phyloP scores from a whole-genome alignment of 208 protist species.

The Leishmania major region DNA sequence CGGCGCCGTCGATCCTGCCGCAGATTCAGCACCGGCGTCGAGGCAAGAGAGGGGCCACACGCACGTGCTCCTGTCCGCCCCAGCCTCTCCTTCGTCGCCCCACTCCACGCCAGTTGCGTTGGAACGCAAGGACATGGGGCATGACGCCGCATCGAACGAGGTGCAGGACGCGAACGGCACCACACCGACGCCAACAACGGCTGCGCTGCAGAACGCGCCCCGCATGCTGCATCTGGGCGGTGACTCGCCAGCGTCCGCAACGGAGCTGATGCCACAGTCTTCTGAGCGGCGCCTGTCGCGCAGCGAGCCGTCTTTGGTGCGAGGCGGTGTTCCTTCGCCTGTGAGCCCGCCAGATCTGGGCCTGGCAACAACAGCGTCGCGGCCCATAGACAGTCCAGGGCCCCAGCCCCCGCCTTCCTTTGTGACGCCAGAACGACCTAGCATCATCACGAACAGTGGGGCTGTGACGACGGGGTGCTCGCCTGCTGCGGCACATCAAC shows the following conservation, averaged over 20 bases:
- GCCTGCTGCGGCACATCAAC: slow-evolving; percentile 9
- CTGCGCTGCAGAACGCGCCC: neutral
- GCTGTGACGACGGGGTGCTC: slow-evolving; percentile 3
- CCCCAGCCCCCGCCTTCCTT: neutral
- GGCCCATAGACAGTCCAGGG: neutral
- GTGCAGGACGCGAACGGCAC: neutral
- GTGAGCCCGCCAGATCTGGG: slow-evolving; percentile 2
- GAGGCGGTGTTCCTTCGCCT: neutral
- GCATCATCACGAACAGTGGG: slow-evolving; percentile 1
- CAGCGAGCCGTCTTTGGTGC: neutral
- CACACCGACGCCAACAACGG: neutral
- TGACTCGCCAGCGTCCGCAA: neutral
- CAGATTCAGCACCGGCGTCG: neutral
- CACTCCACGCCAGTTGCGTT: neutral
- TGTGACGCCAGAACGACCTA: slow-evolving; percentile 15
- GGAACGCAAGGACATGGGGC: neutral
- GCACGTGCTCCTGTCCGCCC: neutral
- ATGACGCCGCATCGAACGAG: neutral
- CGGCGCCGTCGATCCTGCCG: neutral
- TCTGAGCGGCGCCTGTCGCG: slow-evolving; percentile 10
- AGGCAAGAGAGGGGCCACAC: slow-evolving; percentile 1
- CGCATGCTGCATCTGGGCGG: neutral
- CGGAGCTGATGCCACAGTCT: neutral
- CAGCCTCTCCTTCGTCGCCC: neutral
- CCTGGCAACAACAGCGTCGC: neutral